Percentiles rank a stretch among this genome's conserved stretches.
Evolutionary conservation across 2,329 filamentous ascomycete species (phyloP).

Genomic region (Botrytis aclada): DNA sequence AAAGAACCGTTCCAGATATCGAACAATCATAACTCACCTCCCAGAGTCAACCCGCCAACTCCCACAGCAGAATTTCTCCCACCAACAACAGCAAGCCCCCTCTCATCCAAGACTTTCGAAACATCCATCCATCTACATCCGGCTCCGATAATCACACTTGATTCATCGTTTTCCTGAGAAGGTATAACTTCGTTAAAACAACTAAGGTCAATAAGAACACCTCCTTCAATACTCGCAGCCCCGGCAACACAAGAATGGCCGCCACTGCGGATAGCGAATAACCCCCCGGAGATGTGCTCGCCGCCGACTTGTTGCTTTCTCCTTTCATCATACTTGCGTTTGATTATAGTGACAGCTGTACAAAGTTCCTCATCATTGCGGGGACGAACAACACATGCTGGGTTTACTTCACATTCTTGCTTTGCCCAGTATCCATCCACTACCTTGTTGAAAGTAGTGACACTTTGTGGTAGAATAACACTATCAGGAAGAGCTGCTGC

Average conservation of each 20-base stretch:
- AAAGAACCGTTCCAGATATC: neutral
- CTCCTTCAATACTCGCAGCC: conserved; percentile 49
- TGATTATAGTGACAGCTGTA: conserved; percentile 14
- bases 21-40: conserved; percentile 23
- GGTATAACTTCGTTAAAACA: conserved; percentile 32
- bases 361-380: conserved; percentile 18
- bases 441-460: neutral
- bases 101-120: conserved; percentile 28
- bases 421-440: conserved; percentile 20
- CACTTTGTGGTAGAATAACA: neutral
- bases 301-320: neutral
- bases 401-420: conserved; percentile 17
- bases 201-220: conserved; percentile 49
- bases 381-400: conserved; percentile 20
- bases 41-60: conserved; percentile 28
- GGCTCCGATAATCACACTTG: conserved; percentile 36
- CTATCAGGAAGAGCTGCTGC: neutral
- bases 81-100: conserved; percentile 40
- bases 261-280: conserved; percentile 31
- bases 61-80: conserved; percentile 37
- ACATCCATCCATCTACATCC: conserved; percentile 41
- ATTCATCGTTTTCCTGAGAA: conserved; percentile 33
- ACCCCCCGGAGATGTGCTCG: neutral
- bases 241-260: conserved; percentile 39
- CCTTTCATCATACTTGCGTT: conserved; percentile 2